phyloP scores from a whole-genome alignment of 139 green algal species.

The Picochlorum sp. region DNA sequence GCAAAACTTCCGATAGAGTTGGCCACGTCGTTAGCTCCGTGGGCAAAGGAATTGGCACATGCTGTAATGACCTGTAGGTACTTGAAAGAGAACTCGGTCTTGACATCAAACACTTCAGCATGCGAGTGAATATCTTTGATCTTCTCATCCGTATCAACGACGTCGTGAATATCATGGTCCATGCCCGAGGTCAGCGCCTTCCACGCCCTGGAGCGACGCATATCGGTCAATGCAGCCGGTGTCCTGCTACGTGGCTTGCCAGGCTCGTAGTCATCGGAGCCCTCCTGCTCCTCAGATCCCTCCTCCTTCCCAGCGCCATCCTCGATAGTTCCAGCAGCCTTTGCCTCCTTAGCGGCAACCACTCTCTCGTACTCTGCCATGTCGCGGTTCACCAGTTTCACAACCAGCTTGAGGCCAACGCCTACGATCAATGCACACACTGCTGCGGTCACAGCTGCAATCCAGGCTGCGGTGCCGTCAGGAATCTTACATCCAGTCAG shows the following conservation, averaged over 20 bases:
- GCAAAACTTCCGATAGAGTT: conserved; percentile 66
- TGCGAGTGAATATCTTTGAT: conserved; percentile 35
- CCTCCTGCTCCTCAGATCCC: neutral
- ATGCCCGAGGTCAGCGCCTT: neutral
- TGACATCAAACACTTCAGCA: conserved; percentile 57
- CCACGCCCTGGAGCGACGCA: conserved; percentile 20
- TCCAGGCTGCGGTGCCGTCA: conserved; percentile 6
- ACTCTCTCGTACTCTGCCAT: neutral
- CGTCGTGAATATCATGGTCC: conserved; percentile 11
- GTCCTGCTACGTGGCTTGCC: conserved; percentile 1
- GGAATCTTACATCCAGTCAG: neutral
- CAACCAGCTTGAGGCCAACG: neutral
- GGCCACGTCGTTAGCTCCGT: conserved; percentile 77
- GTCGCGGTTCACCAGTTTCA: neutral
- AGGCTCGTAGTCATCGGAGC: neutral
- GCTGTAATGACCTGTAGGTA: conserved; percentile 74
- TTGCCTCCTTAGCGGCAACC: neutral
- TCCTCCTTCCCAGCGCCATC: neutral
- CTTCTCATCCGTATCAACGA: conserved; percentile 2
- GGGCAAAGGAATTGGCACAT: conserved; percentile 68
- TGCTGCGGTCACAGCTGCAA: neutral
- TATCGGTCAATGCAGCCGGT: neutral
- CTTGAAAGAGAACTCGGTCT: conserved; percentile 57
- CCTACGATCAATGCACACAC: neutral
- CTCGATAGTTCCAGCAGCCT: neutral